Base-by-base conservation (phyloP, 305 asterid genomes). In the Plantago lanceolata region DNA sequence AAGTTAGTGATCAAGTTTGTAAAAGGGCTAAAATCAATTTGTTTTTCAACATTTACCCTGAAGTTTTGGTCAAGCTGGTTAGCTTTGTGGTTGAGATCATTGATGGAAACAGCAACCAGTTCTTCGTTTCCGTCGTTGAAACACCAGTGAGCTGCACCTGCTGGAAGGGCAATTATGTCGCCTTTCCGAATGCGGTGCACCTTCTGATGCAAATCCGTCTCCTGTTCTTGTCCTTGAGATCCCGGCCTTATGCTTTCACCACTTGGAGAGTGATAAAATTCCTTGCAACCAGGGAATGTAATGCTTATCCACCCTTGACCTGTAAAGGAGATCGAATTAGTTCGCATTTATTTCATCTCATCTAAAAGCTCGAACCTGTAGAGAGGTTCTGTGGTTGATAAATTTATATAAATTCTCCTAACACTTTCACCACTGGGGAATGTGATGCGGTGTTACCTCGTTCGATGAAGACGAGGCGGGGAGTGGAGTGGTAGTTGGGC, bases 41-140 rank as follows among this genome's bases (percentile, higher is more conserved):
- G 2, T 24, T 24, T 24, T 24, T 3, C 28, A 24, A 24, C 28
- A 19, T 52, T 14, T 29, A 84, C 96, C 74, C 93, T 78, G 77
- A 70, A 73, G 67, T 65, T 82, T 19, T 86, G 78, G 79, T 88
- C 96, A 59, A 88, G 93, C 63, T 86, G 92, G 81, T 88, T 88
- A 62, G 85, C 53, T 12, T 29, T 73, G 63, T 85, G 92, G 76
- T 78, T 86, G 79, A 86, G 81, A 55, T 88, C 95, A 37, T 84
- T 84, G 55, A 88, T 33, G 66, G 90, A 70, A 73, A 88, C 51
- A 51, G 86, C 82, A 16, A 88, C 68, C 6, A 88, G 66, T 1
- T 84, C 88, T 21, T 86, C 86, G 24, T 61, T 63, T 4, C 89
- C 86, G 58, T 84, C 90, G 64, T 88, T 88, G 75, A 69, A 81